Evolutionary conservation across 2,329 filamentous ascomycete genomes (phyloP).

Genomic region (Talaromyces sp.): DNA sequence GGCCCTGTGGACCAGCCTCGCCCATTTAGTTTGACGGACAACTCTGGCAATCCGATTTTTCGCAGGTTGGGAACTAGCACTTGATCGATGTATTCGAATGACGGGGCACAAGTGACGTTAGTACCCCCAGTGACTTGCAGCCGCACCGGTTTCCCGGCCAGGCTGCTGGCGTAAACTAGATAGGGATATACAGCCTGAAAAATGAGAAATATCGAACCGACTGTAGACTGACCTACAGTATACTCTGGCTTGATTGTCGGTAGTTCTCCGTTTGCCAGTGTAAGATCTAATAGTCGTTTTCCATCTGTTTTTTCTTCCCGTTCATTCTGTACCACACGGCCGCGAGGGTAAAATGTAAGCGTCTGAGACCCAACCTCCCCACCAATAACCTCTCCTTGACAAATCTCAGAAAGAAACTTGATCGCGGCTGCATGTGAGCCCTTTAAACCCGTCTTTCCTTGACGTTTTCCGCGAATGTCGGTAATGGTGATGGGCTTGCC

Average conservation of each 20-base stretch:
- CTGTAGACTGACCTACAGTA: slow-evolving; percentile 40
- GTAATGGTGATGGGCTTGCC: slow-evolving; percentile 45
- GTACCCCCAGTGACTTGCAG: slow-evolving; percentile 53
- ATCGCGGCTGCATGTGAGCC: slow-evolving; percentile 53
- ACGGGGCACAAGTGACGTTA: slow-evolving; percentile 51
- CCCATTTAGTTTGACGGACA: slow-evolving; percentile 38
- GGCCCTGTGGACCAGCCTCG: slow-evolving; percentile 52
- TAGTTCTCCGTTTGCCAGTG: slow-evolving; percentile 7
- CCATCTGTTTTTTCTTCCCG: neutral
- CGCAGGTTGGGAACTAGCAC: slow-evolving; percentile 52
- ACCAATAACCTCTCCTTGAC: slow-evolving; percentile 36
- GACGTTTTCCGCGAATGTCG: slow-evolving; percentile 49
- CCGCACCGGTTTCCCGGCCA: slow-evolving; percentile 16
- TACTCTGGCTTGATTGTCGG: slow-evolving; percentile 27
- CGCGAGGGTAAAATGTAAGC: slow-evolving; percentile 28
- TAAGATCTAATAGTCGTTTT: neutral
- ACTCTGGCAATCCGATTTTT: slow-evolving; percentile 45
- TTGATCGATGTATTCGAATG: slow-evolving; percentile 51
- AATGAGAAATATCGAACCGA: slow-evolving; percentile 51
- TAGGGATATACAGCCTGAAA: slow-evolving; percentile 57
- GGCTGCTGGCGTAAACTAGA: slow-evolving; percentile 41
- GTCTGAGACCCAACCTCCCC: slow-evolving; percentile 30
- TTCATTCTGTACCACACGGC: neutral
- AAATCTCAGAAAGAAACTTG: slow-evolving; percentile 47
- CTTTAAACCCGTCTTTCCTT: slow-evolving; percentile 51